Evolutionary conservation across 257 asterid genomes (phyloP).

Genomic region (Marsdenia floribunda): DNA sequence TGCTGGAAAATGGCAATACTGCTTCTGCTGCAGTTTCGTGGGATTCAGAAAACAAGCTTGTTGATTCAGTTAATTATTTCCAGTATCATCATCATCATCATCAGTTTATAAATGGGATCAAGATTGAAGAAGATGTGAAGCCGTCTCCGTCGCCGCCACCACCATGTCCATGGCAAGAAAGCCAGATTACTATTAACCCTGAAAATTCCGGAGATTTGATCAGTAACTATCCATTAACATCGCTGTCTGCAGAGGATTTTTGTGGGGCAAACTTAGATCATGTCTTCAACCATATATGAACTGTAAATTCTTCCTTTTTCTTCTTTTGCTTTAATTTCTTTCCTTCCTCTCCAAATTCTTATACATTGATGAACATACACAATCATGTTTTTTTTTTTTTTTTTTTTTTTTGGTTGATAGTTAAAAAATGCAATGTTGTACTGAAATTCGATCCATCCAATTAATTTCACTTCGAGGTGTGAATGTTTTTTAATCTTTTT

Average conservation of each 20-base stretch:
- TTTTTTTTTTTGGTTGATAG: conserved; percentile 15
- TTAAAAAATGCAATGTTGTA: conserved; percentile 18
- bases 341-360: conserved; percentile 1
- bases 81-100: conserved; percentile 34
- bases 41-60: conserved; percentile 44
- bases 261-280: conserved; percentile 28
- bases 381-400: no score
- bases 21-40: conserved; percentile 36
- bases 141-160: no score
- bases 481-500: neutral
- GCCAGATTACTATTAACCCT: conserved; percentile 10
- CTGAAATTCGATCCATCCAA: neutral
- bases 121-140: conserved; percentile 27
- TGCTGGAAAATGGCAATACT: conserved; percentile 23
- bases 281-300: conserved; percentile 39
- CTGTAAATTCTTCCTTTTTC: conserved; percentile 23
- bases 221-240: conserved; percentile 39
- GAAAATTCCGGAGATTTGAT: conserved; percentile 35
- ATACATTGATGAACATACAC: conserved; percentile 10
- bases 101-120: conserved; percentile 44
- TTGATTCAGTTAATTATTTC: conserved; percentile 16
- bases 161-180: conserved; percentile 22
- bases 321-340: conserved; percentile 20
- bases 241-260: conserved; percentile 43
- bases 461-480: conserved; percentile 22